Percentiles rank a stretch among this genome's conserved stretches.
Conservation (phyloP, 257 asterid genomes). For the Penstemon newberryi region DNA sequence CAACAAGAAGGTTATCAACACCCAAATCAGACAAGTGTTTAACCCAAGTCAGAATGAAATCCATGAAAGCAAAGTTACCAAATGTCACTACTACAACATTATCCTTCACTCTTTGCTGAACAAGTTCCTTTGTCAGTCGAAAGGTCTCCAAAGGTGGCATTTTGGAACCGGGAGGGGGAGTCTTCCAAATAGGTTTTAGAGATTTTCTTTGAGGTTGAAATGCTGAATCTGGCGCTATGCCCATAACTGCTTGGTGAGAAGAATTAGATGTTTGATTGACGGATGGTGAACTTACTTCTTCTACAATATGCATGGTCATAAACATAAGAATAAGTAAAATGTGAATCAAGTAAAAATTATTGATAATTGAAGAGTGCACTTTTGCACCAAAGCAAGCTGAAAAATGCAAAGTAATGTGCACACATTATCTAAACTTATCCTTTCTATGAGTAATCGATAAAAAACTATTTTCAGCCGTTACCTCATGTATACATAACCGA, state of each 20-base stretch:
- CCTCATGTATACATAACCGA: not conserved
- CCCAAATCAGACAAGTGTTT: conserved; percentile 89
- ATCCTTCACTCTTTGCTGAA: conserved; percentile 72
- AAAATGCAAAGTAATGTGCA: not conserved
- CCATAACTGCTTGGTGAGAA: conserved; percentile 40
- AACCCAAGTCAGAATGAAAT: conserved; percentile 96
- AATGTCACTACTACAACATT: conserved; percentile 80
- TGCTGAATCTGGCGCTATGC: conserved; percentile 29
- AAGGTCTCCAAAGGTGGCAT: conserved; percentile 79
- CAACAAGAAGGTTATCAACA: conserved; percentile 84
- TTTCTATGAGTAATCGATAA: too few relatives aligned
- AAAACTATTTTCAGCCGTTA: not conserved
- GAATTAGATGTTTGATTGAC: conserved; percentile 37
- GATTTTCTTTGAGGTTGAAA: conserved; percentile 33
- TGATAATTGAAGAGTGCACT: conserved; percentile 6
- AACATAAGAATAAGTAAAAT: not conserved
- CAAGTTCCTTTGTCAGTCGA: conserved; percentile 72
- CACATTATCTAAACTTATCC: too few relatives aligned
- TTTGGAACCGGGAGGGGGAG: conserved; percentile 79
- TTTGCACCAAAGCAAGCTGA: conserved; percentile 5
- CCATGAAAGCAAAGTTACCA: conserved; percentile 98
- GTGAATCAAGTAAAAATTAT: not conserved
- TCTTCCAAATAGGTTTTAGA: conserved; percentile 65
- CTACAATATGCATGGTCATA: conserved; percentile 27
- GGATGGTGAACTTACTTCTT: conserved; percentile 38